These are phyloP conservation scores for Isatis tinctoria DNA, from an alignment of 345 rosid genomes.

Conservation along the genomic window DNA sequence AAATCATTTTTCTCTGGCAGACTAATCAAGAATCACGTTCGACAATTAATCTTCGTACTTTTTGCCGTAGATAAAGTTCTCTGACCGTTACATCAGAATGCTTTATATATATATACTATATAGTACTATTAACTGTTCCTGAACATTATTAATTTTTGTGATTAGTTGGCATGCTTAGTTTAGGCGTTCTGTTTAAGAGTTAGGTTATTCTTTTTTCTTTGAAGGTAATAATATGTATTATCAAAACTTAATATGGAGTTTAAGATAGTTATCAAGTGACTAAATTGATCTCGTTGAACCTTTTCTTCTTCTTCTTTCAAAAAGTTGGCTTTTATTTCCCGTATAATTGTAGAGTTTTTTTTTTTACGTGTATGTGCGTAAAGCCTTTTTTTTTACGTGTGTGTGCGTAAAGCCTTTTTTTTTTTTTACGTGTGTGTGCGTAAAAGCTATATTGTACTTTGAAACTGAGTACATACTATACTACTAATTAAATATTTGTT, in stretches of 20 bases:
- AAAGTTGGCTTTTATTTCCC: not conserved
- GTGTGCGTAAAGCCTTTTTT: not conserved
- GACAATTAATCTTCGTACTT: not conserved
- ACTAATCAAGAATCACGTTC: slow-evolving; percentile 12
- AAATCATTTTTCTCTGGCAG: not conserved
- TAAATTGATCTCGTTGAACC: too few species aligned
- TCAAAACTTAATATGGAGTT: not conserved
- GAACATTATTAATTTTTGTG: not conserved
- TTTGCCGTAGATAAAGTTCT: not conserved
- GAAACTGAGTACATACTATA: not conserved
- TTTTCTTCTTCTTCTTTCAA: too few species aligned
- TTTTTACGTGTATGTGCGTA: not conserved
- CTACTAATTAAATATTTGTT: not conserved
- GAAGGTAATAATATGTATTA: too few species aligned
- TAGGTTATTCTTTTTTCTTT: too few species aligned
- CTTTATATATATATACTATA: not conserved
- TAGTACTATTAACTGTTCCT: not conserved
- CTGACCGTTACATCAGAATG: not conserved
- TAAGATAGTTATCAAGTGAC: not conserved
- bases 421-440: not conserved
- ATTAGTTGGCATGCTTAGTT: not conserved
- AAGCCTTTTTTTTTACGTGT: too few species aligned
- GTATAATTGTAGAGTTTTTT: not conserved
- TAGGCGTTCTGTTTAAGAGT: too few species aligned
- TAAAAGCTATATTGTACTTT: not conserved